These are phyloP conservation scores for Haplosporangium sp. DNA, from an alignment of 371 early-diverging fungal species.

Conservation along the genomic window DNA sequence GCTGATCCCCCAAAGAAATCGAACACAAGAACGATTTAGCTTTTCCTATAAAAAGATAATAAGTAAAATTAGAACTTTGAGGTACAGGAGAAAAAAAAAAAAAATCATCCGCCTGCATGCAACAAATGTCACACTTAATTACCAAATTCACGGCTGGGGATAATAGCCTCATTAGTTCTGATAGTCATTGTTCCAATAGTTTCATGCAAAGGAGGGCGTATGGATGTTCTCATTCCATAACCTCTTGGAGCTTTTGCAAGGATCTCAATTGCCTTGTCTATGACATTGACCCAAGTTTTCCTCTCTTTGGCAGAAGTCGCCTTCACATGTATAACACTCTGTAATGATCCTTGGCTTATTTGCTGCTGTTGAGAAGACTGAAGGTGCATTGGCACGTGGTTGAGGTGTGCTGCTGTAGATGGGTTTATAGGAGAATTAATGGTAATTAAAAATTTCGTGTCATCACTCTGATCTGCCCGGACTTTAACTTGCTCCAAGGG, in stretches of 20 bases:
- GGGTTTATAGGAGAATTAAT: slow-evolving; percentile 8
- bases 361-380: slow-evolving; percentile 12
- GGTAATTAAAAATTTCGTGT: slow-evolving; percentile 25
- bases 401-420: slow-evolving; percentile 4
- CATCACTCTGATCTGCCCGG: slow-evolving; percentile 20
- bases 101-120: no score
- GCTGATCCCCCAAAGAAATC: slow-evolving; percentile 27
- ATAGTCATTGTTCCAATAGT: slow-evolving; percentile 48
- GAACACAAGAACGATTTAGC: slow-evolving; percentile 37
- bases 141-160: slow-evolving; percentile 44
- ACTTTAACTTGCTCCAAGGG: slow-evolving; percentile 31
- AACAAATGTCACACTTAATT: background rate
- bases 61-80: no score
- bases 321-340: slow-evolving; percentile 35
- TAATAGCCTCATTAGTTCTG: slow-evolving; percentile 29
- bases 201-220: slow-evolving; percentile 40
- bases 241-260: slow-evolving; percentile 39
- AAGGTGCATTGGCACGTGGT: slow-evolving; percentile 21
- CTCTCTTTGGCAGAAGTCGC: slow-evolving; percentile 24
- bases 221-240: slow-evolving; percentile 43
- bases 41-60: slow-evolving; percentile 19
- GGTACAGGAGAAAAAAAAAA: no score
- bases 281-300: slow-evolving; percentile 17
- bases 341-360: slow-evolving; percentile 1
- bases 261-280: slow-evolving; percentile 40